Conservation (phyloP, 129 eudicot genomes). For the Calendula officinalis region DNA sequence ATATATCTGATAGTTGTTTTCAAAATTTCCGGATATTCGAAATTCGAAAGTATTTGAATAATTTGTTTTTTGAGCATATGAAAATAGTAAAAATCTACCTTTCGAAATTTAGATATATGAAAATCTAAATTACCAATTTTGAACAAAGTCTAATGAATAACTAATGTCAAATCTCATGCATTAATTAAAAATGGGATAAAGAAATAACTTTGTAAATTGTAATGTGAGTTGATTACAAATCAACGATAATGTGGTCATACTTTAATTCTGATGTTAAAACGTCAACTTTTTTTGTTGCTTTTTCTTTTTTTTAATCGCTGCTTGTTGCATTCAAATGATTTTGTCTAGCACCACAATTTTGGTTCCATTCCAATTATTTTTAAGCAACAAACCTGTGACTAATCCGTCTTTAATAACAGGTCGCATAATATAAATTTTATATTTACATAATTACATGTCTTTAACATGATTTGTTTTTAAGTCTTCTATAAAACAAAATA, state of each 20-base stretch:
- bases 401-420: slow-evolving; percentile 2
- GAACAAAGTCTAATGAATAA: too few species aligned
- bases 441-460: not conserved
- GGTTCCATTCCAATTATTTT: slow-evolving; percentile 20
- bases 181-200: not conserved
- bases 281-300: slow-evolving; percentile 13
- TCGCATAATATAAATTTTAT: not conserved
- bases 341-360: slow-evolving; percentile 25
- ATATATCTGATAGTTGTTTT: too few species aligned
- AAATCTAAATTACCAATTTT: too few species aligned
- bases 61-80: too few species aligned
- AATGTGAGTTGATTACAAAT: not conserved
- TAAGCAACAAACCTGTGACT: not conserved
- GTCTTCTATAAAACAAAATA: not conserved
- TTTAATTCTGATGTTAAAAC: slow-evolving; percentile 18
- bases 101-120: too few species aligned
- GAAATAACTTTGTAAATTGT: not conserved
- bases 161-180: too few species aligned
- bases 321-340: slow-evolving; percentile 37
- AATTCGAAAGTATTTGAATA: too few species aligned
- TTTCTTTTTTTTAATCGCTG: slow-evolving; percentile 20
- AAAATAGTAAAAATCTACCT: too few species aligned
- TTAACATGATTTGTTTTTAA: not conserved
- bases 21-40: too few species aligned
- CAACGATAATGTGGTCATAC: slow-evolving; percentile 10